Conservation (phyloP, 1,284 basidiomycete species). For the Heterobasidion parviporum region DNA sequence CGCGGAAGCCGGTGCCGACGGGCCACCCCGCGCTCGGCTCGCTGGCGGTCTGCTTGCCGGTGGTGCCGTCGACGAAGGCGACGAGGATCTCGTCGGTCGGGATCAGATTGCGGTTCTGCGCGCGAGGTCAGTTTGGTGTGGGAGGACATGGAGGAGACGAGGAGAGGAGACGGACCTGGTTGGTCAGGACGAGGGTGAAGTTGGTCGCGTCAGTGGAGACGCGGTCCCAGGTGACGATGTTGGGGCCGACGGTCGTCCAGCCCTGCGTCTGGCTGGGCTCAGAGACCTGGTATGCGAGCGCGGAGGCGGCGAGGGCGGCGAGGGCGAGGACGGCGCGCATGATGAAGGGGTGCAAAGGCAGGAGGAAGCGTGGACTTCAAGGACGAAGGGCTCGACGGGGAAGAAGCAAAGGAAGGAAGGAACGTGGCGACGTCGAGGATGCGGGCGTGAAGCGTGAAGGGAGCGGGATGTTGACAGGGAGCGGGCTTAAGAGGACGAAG, state of each 20-base stretch:
- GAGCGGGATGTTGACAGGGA: not conserved
- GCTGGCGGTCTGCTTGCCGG: constrained; percentile 27
- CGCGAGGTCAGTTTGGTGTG: not conserved
- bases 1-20: constrained; percentile 44
- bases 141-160: not conserved
- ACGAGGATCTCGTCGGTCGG: constrained; percentile 34
- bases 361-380: not conserved
- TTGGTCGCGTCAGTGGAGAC: constrained; percentile 56
- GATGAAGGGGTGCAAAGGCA: constrained; percentile 6
- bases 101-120: constrained; percentile 22
- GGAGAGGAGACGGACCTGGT: constrained; percentile 35
- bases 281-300: constrained; percentile 53
- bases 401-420: not conserved
- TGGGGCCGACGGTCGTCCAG: constrained; percentile 54
- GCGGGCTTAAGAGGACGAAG: not conserved
- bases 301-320: constrained; percentile 45
- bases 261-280: constrained; percentile 37
- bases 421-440: constrained; percentile 5
- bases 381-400: not conserved
- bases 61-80: constrained; percentile 38
- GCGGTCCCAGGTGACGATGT: constrained; percentile 54
- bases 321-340: constrained; percentile 43
- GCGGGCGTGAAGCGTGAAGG: not conserved
- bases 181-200: constrained; percentile 64
- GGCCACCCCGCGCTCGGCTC: constrained; percentile 55